phyloP scores from a whole-genome alignment of 805 yeast genomes.

The Hanseniaspora guilliermondii region DNA sequence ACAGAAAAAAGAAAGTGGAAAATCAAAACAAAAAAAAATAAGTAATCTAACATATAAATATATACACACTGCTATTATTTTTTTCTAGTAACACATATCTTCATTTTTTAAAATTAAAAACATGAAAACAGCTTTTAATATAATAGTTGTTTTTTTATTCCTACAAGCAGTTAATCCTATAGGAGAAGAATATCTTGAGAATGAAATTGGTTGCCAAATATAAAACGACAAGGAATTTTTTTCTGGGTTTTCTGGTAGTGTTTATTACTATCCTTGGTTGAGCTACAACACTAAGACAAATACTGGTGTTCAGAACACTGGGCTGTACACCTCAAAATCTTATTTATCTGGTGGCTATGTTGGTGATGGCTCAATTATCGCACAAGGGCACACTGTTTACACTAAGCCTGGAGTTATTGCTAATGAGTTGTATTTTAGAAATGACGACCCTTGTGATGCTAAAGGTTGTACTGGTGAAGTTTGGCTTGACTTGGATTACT shows the following conservation, averaged over 20 bases:
- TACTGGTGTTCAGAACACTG: neutral
- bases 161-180: too few relatives aligned
- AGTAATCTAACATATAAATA: too few relatives aligned
- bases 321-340: neutral
- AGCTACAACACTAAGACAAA: neutral
- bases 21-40: too few relatives aligned
- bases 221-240: neutral
- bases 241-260: neutral
- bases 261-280: conserved; percentile 4
- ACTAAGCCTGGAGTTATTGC: neutral
- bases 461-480: neutral
- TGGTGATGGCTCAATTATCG: neutral
- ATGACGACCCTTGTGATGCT: neutral
- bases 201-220: too few relatives aligned
- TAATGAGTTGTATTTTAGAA: neutral
- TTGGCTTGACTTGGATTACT: neutral
- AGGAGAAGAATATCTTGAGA: too few relatives aligned
- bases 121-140: too few relatives aligned
- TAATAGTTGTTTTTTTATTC: too few relatives aligned
- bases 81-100: too few relatives aligned
- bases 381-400: too few relatives aligned
- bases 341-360: conserved; percentile 4
- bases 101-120: too few relatives aligned
- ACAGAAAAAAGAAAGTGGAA: too few relatives aligned
- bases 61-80: too few relatives aligned